phyloP scores from a whole-genome alignment of 495 filamentous ascomycete species.

The Penicillium psychrofluorescens region DNA sequence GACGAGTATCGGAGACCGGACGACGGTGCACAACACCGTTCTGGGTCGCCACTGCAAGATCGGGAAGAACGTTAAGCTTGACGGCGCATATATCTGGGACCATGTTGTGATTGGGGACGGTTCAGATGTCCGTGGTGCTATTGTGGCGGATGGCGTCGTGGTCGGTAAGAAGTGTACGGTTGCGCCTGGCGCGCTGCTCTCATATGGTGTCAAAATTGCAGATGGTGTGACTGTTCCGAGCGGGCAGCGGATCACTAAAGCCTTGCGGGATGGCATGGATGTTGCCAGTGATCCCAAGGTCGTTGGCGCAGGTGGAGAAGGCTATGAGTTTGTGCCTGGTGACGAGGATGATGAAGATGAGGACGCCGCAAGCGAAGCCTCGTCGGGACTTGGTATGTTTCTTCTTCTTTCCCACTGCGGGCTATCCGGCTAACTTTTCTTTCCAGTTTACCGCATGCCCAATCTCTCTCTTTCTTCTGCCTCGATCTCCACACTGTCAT shows the following conservation, averaged over 20 bases:
- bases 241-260: conserved; percentile 48
- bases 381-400: conserved; percentile 44
- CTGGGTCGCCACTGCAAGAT: conserved; percentile 81
- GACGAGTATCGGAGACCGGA: conserved; percentile 68
- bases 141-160: conserved; percentile 63
- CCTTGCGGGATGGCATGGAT: conserved; percentile 37
- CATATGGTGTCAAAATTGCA: conserved; percentile 66
- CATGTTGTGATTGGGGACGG: conserved; percentile 67
- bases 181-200: conserved; percentile 68
- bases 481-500: conserved; percentile 70
- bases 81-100: conserved; percentile 88
- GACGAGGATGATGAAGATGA: conserved; percentile 47
- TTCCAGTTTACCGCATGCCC: conserved; percentile 61
- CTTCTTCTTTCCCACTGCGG: conserved; percentile 16
- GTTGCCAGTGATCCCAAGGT: conserved; percentile 43
- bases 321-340: conserved; percentile 41
- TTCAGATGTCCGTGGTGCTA: conserved; percentile 58
- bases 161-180: conserved; percentile 66
- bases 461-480: conserved; percentile 63
- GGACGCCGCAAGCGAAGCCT: conserved; percentile 32
- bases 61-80: conserved; percentile 71
- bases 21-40: conserved; percentile 59
- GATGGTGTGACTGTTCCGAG: conserved; percentile 47
- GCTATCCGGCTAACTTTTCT: not conserved
- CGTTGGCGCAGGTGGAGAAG: conserved; percentile 38